These are phyloP conservation scores for Tolypocladium endophyticum DNA, from an alignment of 2,329 filamentous ascomycete species.

Conservation along the genomic window DNA sequence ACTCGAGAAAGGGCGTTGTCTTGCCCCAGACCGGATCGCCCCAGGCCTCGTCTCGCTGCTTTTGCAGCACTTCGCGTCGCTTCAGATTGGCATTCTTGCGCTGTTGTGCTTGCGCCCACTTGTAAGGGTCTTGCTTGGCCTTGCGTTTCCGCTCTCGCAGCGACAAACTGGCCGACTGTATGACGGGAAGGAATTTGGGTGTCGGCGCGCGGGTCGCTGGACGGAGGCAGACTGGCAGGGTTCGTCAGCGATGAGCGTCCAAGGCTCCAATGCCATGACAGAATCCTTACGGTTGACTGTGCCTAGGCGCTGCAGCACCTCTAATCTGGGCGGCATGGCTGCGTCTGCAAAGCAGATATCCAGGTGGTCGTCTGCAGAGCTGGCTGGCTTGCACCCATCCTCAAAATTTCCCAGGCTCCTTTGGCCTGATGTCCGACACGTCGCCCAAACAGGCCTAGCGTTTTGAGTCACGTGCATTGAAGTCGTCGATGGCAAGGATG, in stretches of 20 bases:
- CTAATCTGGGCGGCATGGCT: slow-evolving; percentile 60
- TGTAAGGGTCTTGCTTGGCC: slow-evolving; percentile 69
- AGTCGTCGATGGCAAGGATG: too few relatives aligned
- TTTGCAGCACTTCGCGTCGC: slow-evolving; percentile 58
- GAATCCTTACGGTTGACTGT: slow-evolving; percentile 46
- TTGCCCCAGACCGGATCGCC: slow-evolving; percentile 75
- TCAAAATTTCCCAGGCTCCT: slow-evolving; percentile 23
- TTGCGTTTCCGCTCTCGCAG: slow-evolving; percentile 53
- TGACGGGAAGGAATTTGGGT: slow-evolving; percentile 44
- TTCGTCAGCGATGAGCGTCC: slow-evolving; percentile 9
- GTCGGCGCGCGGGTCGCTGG: slow-evolving; percentile 34
- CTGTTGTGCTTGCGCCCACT: slow-evolving; percentile 69
- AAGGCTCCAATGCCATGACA: neutral
- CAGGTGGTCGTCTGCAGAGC: neutral
- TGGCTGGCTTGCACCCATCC: slow-evolving; percentile 2
- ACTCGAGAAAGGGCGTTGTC: slow-evolving; percentile 72
- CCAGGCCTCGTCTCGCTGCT: slow-evolving; percentile 51
- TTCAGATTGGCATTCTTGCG: slow-evolving; percentile 75
- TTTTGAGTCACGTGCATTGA: slow-evolving; percentile 18
- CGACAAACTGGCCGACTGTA: slow-evolving; percentile 55
- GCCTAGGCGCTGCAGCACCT: slow-evolving; percentile 47
- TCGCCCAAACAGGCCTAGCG: slow-evolving; percentile 12
- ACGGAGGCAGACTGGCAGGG: slow-evolving; percentile 46
- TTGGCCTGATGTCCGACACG: neutral
- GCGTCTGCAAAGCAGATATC: slow-evolving; percentile 7